Conservation (phyloP, 2,329 filamentous ascomycete species). For the Ophiocordyceps robertsii region DNA sequence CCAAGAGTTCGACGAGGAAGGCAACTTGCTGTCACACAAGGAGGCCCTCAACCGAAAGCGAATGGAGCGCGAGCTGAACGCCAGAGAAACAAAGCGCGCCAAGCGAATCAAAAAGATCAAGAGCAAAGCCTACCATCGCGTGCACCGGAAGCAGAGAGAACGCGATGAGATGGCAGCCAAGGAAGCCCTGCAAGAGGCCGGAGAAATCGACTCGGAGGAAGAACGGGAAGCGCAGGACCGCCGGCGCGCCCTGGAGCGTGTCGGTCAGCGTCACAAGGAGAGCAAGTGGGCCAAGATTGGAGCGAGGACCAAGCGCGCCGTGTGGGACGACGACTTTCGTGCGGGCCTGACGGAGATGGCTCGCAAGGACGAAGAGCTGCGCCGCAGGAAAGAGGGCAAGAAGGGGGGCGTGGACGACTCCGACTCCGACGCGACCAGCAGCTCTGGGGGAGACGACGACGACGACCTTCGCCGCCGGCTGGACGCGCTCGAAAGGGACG, state of each 20-base stretch:
- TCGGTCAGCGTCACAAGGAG: conserved; percentile 73
- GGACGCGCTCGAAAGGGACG: conserved; percentile 27
- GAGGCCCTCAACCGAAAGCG: conserved; percentile 63
- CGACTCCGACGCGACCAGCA: conserved; percentile 39
- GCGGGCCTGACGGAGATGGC: conserved; percentile 70
- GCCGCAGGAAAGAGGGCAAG: conserved; percentile 65
- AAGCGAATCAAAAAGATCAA: conserved; percentile 99
- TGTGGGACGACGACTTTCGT: conserved; percentile 81
- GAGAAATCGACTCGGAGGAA: conserved; percentile 50
- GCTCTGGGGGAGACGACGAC: conserved; percentile 45
- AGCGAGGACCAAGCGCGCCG: conserved; percentile 63
- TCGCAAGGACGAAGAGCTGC: conserved; percentile 67
- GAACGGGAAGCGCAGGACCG: conserved; percentile 56
- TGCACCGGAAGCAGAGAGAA: conserved; percentile 65
- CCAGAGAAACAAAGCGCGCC: conserved; percentile 74
- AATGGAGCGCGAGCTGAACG: conserved; percentile 70
- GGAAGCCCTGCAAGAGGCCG: conserved; percentile 40
- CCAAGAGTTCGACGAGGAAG: conserved; percentile 54
- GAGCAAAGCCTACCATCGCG: conserved; percentile 84
- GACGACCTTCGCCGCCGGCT: conserved; percentile 35
- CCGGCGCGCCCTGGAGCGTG: conserved; percentile 67
- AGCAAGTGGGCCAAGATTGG: conserved; percentile 87
- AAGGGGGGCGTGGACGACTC: conserved; percentile 27
- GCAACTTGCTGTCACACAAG: conserved; percentile 58
- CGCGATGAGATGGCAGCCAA: conserved; percentile 38